Evolutionary conservation across 495 filamentous ascomycete species (phyloP), one percentile per base, ranked within the genome.

Genomic region (Penicillium soppii): DNA sequence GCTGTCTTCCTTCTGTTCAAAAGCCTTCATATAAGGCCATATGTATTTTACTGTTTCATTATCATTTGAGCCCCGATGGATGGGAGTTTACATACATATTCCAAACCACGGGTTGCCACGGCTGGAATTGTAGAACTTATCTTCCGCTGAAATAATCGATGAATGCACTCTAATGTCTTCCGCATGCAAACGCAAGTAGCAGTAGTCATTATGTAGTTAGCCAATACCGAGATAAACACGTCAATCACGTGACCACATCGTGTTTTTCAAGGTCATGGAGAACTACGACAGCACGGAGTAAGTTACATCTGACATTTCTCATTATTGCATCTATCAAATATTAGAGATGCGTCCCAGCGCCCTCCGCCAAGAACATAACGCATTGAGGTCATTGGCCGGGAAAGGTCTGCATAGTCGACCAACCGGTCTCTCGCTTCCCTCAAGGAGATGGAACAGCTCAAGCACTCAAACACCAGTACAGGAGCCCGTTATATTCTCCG

Each of bases 401-500:
- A 47, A 43, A 8, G 8, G 44, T 8, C 19, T 15, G 7, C 33
- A 25, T 16, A 19, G 21, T 20, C 45, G 44, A 29, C 22, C 25
- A 13, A 26, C 15, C 29, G 29, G 41, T 38, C 40, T 47, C n/a
- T 53, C 48, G 22, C 27, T 43, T 46, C 30, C 17, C 9, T 12
- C 40, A 21, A 27, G 33, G 42, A 46, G 40, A 17, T 45, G 47
- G 26, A 52, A 44, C 25, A 59, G 33, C 50, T 52, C 49, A 8
- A 59, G 19, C 29, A 16, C 46, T 13, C 35, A 38, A n/a, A 9
- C 47, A 12, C 46, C 56, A 42, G 36, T 26, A 9, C 43, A 52
- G 17, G 52, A 58, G 12, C 61, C 55, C 17, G 57, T 64, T 10
- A 64, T 98, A 53, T 97, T 97, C 76, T 97, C 95, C 8, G 94